Evolutionary conservation across 441 rosid species (phyloP), one percentile per base, ranked within the genome.

Genomic region (Corymbia citriodora): DNA sequence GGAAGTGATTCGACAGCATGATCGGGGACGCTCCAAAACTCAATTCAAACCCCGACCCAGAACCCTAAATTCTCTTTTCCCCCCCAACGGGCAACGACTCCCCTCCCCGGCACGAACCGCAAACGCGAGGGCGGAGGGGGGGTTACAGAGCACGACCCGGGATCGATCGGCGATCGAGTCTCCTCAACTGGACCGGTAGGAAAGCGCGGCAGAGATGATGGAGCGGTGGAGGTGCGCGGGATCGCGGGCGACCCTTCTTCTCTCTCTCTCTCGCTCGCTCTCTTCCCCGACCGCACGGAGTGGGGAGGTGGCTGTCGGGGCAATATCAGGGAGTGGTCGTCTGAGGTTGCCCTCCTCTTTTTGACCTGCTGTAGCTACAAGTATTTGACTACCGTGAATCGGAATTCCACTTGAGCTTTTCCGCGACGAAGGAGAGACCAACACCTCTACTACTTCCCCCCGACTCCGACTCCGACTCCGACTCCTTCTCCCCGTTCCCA

Each of bases 1-100:
- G 97, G 27, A 96, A 90, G 92, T 95, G 97, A 94, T 95, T 95
- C 91, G 99, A 94, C 59, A 96, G 91, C 99, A 97, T 98, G 91
- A 81, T 93, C 90, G 45, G 40, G 45, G 55, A 16, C 54, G 54
- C 8, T 7, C 68, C 55, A 16, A 25, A 55, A 87, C 48, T 40
- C 19, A 33, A 33, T 33, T 33, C 61, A 31, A 55, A n/a, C 14
- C 48, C 65, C 49, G 16, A 89, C 74, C 87, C 87, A 29, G 10
- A 59, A 53, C 83, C 72, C 90, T 36, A 55, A 85, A 88, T 6
- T 29, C 70, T 29, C 70, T 29, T 31, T 31, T 83, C 70, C 49
- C 59, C 79, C 88, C 81, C 31, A 40, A 40, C 15, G 7, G 52
- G 52, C 85, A 2, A 50, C 85, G 52, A 25, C 52, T 33, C 85